Base-by-base conservation (phyloP, 2,329 filamentous ascomycete species). In the Colletotrichum abscissum region DNA sequence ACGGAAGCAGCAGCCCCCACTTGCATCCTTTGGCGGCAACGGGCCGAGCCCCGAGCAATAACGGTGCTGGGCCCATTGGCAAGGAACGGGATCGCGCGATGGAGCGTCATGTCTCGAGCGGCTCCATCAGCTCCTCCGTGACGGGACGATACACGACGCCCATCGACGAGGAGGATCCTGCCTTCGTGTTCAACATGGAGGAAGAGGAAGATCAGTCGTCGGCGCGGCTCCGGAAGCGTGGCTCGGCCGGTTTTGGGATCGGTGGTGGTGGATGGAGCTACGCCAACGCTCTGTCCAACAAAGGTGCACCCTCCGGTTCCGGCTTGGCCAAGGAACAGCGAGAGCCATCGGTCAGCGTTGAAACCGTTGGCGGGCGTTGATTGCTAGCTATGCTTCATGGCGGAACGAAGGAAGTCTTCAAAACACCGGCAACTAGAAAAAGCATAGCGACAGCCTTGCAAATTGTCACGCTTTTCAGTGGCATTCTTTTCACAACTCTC, bases 181-280 rank as follows among this genome's bases (percentile, higher is more conserved):
- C 89, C 30, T 91, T 92, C 75, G 88, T 92, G 16, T 92, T 92
- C 79, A 89, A 84, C 78, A 92, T 92, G 90, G 90, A 92, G 76
- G 89, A 91, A 68, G 89, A 90, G 30, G 89, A 91, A 38, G 82
- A 86, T 26, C 83, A 87, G 49, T 81, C 81, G 12, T 82, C 84
- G 22, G 81, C 83, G 68, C 82, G 84, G 55, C 83, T 84, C 11
- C 82, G 86, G 64, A 90, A 89, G 81, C 86, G 88, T 68, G 83
- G 80, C 1, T 88, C 88, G 2, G 85, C 84, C 5, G 85, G 85
- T 14, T 77, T 86, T 49, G 80, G 79, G 62, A 81, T 84, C 66
- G 80, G 81, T 42, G 38, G 38, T 14, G 38, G 80, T 28, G 82
- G 83, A 71, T 82, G 82, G 79, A 86, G 81, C 78, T 87, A 87